phyloP scores from a whole-genome alignment of 2,329 filamentous ascomycete genomes.

The Rutstroemia sydowiana region DNA sequence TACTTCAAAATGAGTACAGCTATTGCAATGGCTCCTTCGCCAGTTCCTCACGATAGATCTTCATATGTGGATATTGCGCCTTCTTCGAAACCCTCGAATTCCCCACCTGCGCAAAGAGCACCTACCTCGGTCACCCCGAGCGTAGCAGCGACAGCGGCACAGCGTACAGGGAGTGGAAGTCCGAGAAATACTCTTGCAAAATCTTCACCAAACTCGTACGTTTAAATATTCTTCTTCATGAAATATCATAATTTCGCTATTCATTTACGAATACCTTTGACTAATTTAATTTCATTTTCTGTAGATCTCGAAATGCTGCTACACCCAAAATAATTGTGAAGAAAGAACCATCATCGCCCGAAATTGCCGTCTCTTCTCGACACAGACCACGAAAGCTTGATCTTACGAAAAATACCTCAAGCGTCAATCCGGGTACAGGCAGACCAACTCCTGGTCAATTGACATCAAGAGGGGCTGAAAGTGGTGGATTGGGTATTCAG shows the following conservation, averaged over 20 bases:
- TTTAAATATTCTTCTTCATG: constrained; percentile 15
- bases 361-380: constrained; percentile 58
- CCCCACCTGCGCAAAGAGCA: constrained; percentile 25
- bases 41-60: constrained; percentile 58
- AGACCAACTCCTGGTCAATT: constrained; percentile 61
- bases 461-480: constrained; percentile 60
- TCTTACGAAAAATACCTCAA: constrained; percentile 59
- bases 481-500: constrained; percentile 68
- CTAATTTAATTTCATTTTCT: constrained; percentile 25
- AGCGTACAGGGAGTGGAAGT: constrained; percentile 47
- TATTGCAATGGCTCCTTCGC: constrained; percentile 62
- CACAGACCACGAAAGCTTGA: constrained; percentile 73
- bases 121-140: constrained; percentile 36
- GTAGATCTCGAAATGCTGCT: constrained; percentile 44
- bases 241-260: not conserved
- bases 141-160: constrained; percentile 33
- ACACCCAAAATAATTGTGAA: constrained; percentile 85
- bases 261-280: not conserved
- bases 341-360: constrained; percentile 88
- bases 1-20: constrained; percentile 54
- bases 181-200: constrained; percentile 43
- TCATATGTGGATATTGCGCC: constrained; percentile 45
- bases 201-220: constrained; percentile 56
- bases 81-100: constrained; percentile 27
- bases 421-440: constrained; percentile 46